Evolutionary conservation across 345 rosid species (phyloP).

Genomic region (Salix brachista): DNA sequence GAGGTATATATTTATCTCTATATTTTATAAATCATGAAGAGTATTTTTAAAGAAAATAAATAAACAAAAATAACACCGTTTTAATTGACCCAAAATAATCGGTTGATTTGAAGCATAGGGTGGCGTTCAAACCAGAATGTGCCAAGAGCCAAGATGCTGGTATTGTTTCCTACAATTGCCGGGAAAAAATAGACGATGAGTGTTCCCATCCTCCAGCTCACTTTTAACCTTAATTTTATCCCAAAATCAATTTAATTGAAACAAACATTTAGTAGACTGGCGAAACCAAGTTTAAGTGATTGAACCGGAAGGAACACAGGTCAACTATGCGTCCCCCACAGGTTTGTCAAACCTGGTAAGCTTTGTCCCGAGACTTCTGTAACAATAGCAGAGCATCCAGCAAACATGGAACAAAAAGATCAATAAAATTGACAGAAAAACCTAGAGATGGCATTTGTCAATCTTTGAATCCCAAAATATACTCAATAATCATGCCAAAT

Average conservation of each 20-base stretch:
- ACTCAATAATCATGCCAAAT: background rate
- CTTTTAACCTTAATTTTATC: background rate
- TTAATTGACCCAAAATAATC: no score
- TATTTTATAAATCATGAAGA: no score
- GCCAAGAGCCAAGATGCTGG: background rate
- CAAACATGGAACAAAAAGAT: background rate
- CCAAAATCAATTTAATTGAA: background rate
- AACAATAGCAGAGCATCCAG: background rate
- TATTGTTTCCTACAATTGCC: background rate
- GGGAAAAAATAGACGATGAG: background rate
- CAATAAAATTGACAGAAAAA: background rate
- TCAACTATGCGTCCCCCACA: background rate
- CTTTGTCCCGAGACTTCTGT: background rate
- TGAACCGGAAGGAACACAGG: background rate
- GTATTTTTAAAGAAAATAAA: no score
- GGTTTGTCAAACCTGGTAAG: background rate
- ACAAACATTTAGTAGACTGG: background rate
- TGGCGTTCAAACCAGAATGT: background rate
- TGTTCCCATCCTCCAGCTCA: background rate
- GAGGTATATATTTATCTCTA: no score
- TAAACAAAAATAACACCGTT: no score
- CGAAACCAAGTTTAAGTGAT: background rate
- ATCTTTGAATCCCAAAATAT: slow-evolving; percentile 10
- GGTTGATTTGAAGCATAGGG: background rate
- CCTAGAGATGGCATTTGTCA: slow-evolving; percentile 10